These are phyloP conservation scores for Exophiala sp. DNA, from an alignment of 2,329 filamentous ascomycete genomes.

Conservation along the genomic window DNA sequence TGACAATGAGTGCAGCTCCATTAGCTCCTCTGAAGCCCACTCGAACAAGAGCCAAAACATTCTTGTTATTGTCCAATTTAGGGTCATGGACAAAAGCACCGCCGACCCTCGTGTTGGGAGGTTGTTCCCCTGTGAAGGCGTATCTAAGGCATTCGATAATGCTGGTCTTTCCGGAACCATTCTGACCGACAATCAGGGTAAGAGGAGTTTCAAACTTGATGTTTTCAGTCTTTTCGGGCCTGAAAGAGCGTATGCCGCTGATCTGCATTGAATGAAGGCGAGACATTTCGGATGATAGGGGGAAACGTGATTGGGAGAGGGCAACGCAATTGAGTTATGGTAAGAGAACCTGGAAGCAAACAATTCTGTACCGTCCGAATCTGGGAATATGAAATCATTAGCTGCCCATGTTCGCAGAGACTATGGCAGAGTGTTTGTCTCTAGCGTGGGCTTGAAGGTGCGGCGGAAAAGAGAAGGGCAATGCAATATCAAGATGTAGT, in stretches of 20 bases:
- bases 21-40: conserved; percentile 78
- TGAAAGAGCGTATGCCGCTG: conserved; percentile 81
- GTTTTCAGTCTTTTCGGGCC: conserved; percentile 67
- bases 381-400: too few relatives aligned
- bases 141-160: conserved; percentile 99
- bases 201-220: conserved; percentile 88
- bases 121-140: conserved; percentile 89
- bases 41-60: conserved; percentile 87
- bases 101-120: conserved; percentile 76
- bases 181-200: conserved; percentile 94
- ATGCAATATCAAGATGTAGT: too few relatives aligned
- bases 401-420: too few relatives aligned
- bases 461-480: too few relatives aligned
- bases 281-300: conserved; percentile 37
- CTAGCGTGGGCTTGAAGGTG: too few relatives aligned
- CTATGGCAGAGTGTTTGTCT: too few relatives aligned
- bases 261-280: conserved; percentile 89
- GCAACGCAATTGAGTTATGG: too few relatives aligned
- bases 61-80: conserved; percentile 79
- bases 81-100: conserved; percentile 97
- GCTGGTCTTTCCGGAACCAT: conserved; percentile 96
- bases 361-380: too few relatives aligned
- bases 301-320: too few relatives aligned
- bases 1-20: conserved; percentile 75
- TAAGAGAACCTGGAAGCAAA: too few relatives aligned